A percentile compares a stretch with the other conserved stretches of the same genome.
These are phyloP conservation scores for Pseudonitzschia delicatissima DNA, from an alignment of 108 stramenopile species.

Conservation along the genomic window DNA sequence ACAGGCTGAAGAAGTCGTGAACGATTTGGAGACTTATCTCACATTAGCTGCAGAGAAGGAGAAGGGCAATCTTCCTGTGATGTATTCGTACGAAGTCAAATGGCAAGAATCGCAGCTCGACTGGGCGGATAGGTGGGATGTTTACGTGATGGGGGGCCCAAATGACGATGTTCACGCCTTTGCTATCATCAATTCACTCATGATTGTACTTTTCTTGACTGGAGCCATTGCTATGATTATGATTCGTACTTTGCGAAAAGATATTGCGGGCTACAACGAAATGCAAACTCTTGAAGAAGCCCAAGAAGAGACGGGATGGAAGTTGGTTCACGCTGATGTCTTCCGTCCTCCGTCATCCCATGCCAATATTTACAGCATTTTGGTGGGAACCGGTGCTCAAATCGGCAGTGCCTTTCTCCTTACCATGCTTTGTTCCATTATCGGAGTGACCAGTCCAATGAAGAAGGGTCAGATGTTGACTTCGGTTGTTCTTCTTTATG, in stretches of 20 bases:
- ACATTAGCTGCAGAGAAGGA: slow-evolving; percentile 18
- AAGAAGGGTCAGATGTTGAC: slow-evolving; percentile 94
- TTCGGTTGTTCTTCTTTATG: slow-evolving; percentile 84
- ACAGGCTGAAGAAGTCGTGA: slow-evolving; percentile 28
- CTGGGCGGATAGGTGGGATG: slow-evolving; percentile 98
- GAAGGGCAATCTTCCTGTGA: slow-evolving; percentile 26
- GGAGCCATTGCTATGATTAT: slow-evolving; percentile 94
- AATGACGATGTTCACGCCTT: slow-evolving; percentile 97
- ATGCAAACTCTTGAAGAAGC: slow-evolving; percentile 79
- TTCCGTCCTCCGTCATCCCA: slow-evolving; percentile 86
- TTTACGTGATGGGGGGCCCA: slow-evolving; percentile 88
- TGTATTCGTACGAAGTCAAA: slow-evolving; percentile 92
- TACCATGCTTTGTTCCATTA: slow-evolving; percentile 74
- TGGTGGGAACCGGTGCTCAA: slow-evolving; percentile 93
- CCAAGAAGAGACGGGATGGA: slow-evolving; percentile 97
- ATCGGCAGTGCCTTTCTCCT: slow-evolving; percentile 78
- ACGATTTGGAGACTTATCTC: slow-evolving; percentile 54
- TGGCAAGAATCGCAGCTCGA: slow-evolving; percentile 77
- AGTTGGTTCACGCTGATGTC: slow-evolving; percentile 97
- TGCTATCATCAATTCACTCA: slow-evolving; percentile 95
- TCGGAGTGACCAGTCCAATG: slow-evolving; percentile 88
- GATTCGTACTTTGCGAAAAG: slow-evolving; percentile 90
- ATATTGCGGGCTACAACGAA: slow-evolving; percentile 97
- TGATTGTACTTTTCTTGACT: slow-evolving; percentile 97
- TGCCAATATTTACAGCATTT: slow-evolving; percentile 81